Evolutionary conservation across 805 yeast species (phyloP).

Genomic region (Teunomyces stri): DNA sequence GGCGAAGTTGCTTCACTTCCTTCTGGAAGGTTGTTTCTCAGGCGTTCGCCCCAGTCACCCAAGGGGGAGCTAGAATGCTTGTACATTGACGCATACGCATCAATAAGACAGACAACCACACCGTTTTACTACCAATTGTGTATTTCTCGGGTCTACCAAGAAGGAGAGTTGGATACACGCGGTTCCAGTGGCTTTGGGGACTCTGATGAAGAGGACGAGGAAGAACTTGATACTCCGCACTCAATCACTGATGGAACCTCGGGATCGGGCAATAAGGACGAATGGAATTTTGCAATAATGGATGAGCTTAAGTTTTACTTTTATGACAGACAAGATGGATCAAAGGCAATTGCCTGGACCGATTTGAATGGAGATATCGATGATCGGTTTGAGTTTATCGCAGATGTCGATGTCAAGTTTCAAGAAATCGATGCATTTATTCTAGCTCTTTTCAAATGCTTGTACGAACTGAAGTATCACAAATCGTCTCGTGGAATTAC

Average conservation of each 20-base stretch:
- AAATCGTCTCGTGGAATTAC: conserved; percentile 22
- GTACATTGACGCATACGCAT: conserved; percentile 74
- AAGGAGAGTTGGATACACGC: conserved; percentile 57
- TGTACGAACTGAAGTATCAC: conserved; percentile 72
- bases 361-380: conserved; percentile 86
- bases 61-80: conserved; percentile 83
- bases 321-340: conserved; percentile 50
- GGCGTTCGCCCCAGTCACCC: conserved; percentile 76
- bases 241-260: conserved; percentile 24
- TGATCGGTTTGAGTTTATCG: conserved; percentile 77
- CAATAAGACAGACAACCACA: conserved; percentile 64
- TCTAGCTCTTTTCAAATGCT: conserved; percentile 59
- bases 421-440: conserved; percentile 64
- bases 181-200: conserved; percentile 40
- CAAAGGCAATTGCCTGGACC: conserved; percentile 68
- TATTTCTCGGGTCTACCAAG: conserved; percentile 65
- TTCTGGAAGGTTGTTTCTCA: conserved; percentile 72
- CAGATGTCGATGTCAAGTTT: conserved; percentile 56
- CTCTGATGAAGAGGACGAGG: conserved; percentile 39
- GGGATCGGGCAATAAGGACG: conserved; percentile 45
- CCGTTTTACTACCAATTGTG: conserved; percentile 69
- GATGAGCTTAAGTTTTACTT: conserved; percentile 57
- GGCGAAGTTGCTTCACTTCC: conserved; percentile 70
- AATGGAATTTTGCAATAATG: conserved; percentile 68
- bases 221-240: conserved; percentile 20